Percentiles rank a stretch among this genome's conserved stretches.
Evolutionary conservation across 257 asterid species (phyloP).

Genomic region (Ligustrum vulgare): DNA sequence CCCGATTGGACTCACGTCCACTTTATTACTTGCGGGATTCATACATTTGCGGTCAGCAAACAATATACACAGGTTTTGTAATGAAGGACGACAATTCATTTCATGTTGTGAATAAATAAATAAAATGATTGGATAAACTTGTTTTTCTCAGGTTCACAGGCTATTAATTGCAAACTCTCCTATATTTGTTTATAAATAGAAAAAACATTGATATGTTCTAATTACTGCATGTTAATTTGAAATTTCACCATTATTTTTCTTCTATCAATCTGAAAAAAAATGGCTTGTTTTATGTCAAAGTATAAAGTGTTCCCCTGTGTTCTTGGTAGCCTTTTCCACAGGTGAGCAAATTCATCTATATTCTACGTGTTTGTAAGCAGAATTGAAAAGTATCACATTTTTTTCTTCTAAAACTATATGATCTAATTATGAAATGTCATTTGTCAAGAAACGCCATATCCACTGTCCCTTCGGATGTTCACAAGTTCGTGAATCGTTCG

Average conservation of each 20-base stretch:
- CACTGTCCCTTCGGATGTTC: no score
- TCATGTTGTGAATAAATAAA: background rate
- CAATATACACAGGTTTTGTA: no score
- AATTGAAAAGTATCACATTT: background rate
- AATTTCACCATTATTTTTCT: background rate
- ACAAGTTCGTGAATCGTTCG: no score
- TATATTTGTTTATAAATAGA: background rate
- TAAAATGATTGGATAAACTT: background rate
- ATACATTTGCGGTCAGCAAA: no score
- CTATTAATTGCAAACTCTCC: background rate
- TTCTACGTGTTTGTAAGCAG: background rate
- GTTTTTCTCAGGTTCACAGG: background rate
- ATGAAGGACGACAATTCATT: no score
- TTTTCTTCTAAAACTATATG: background rate
- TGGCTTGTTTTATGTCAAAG: background rate
- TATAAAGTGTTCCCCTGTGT: background rate
- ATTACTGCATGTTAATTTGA: no score
- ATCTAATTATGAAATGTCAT: no score
- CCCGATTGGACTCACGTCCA: no score
- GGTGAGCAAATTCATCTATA: background rate
- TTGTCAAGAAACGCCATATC: no score
- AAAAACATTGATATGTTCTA: background rate
- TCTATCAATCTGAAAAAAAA: background rate
- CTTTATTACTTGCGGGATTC: no score
- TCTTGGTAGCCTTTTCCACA: background rate